phyloP scores from a whole-genome alignment of 176 grass and related monocot species.

The Pharus latifolius region DNA sequence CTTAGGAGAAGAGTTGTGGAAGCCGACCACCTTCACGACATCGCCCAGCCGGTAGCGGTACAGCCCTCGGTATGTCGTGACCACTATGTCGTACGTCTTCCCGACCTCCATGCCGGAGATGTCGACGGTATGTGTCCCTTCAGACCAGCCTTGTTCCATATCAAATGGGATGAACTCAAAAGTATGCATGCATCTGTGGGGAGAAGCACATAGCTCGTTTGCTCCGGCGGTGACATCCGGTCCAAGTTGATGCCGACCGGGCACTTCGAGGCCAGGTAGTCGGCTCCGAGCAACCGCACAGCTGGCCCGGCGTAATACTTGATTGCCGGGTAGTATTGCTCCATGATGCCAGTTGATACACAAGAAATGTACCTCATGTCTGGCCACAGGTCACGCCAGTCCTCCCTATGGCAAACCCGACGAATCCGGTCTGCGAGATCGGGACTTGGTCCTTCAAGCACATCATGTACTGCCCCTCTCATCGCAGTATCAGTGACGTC shows the following conservation, averaged over 20 bases:
- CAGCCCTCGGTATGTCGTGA: slow-evolving; percentile 18
- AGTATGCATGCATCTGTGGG: slow-evolving; percentile 22
- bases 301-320: slow-evolving; percentile 11
- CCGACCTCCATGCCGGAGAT: slow-evolving; percentile 14
- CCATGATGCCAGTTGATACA: slow-evolving; percentile 23
- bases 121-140: neutral
- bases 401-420: neutral
- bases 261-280: slow-evolving; percentile 28
- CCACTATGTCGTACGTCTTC: slow-evolving; percentile 26
- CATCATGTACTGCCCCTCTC: slow-evolving; percentile 3
- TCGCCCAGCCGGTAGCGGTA: slow-evolving; percentile 19
- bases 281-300: slow-evolving; percentile 5
- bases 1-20: slow-evolving; percentile 13
- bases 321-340: slow-evolving; percentile 18
- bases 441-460: slow-evolving; percentile 7
- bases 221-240: neutral
- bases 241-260: slow-evolving; percentile 25
- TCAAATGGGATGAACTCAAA: slow-evolving; percentile 33
- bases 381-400: slow-evolving; percentile 17
- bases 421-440: slow-evolving; percentile 5
- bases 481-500: slow-evolving; percentile 3
- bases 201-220: slow-evolving; percentile 17
- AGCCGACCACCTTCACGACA: slow-evolving; percentile 20
- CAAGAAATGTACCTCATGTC: slow-evolving; percentile 23
- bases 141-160: neutral